Evolutionary conservation across 148 eudicot species (phyloP), one percentile per base, ranked within the genome.

Genomic region (Fallopia convolvulus): DNA sequence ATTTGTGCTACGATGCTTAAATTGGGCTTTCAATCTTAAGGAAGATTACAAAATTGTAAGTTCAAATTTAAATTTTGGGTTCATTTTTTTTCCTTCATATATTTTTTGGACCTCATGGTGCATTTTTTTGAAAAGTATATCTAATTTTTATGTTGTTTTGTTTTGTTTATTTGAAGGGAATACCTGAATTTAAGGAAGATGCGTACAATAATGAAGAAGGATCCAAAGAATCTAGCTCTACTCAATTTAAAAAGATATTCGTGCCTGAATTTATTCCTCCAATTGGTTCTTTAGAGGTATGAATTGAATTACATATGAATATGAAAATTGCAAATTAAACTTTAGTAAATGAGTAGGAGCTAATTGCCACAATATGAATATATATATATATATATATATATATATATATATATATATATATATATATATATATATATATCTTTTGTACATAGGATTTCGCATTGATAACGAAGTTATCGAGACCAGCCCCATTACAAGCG

Each of bases 1-100:
- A 12, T 71, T 40, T 40, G 48, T 18, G 74, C 74, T 8, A 71
- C 74, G 2, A 71, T 71, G 74, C 74, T 71, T 30, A 71, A 71
- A 44, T 44, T 71, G 5, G 74, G 74, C 26, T 71, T 71, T 30
- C 47, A 71, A 12, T 15, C 74, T 0, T 0, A 8, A 10, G 13
- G 74, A 71, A 2, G 74, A 71, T 71, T 6, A 40, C 23, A 41
- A 71, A 71, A 71, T 71, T 44, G 74, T 71, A 44, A 71, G 76
- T 74, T 40, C 21, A 14, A 17, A 52, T 52, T 3, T 47, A 47
- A 8, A 12, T 8, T 47, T 12, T 5, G 50, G 50, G n/a, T 52
- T 52, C n/a, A 4, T 3, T 15, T 36, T 53, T 53, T 53, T 2
- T 6, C 6, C 14, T 53, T 14, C 58, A 53, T 18, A 3, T 36